Percentiles rank a stretch among this genome's conserved stretches.
These are phyloP conservation scores for Fusarium heterosporum DNA, from an alignment of 2,329 filamentous ascomycete species.

Conservation along the genomic window DNA sequence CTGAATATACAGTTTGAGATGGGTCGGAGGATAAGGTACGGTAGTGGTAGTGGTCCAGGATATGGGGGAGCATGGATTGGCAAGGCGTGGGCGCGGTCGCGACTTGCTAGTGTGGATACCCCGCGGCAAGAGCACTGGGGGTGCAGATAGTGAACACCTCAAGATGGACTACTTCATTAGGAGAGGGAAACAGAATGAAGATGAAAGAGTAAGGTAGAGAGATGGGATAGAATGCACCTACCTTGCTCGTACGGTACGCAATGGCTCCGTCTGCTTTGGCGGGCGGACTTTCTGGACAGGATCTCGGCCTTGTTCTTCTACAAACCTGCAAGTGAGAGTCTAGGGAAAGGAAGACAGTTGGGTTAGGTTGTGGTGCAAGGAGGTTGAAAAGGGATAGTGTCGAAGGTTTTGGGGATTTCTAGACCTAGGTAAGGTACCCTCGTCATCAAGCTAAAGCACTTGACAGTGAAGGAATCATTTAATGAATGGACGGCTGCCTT, in stretches of 20 bases:
- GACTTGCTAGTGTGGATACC: slow-evolving; percentile 55
- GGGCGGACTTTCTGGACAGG: neutral
- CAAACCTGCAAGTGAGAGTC: neutral
- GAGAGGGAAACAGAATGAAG: slow-evolving; percentile 2
- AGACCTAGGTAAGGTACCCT: neutral
- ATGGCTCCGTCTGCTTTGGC: neutral
- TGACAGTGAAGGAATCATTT: neutral
- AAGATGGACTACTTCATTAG: neutral
- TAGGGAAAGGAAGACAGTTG: neutral
- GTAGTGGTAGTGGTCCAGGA: slow-evolving; percentile 14
- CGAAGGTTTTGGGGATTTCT: slow-evolving; percentile 14
- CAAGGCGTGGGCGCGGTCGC: slow-evolving; percentile 43
- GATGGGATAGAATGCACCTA: neutral
- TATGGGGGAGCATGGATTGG: slow-evolving; percentile 51
- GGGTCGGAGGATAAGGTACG: slow-evolving; percentile 37
- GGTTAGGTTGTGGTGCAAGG: neutral
- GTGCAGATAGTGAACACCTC: slow-evolving; percentile 36
- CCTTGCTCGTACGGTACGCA: neutral
- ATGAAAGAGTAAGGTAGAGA: neutral
- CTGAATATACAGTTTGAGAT: slow-evolving; percentile 39
- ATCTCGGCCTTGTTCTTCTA: neutral
- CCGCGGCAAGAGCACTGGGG: slow-evolving; percentile 38
- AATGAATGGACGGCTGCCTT: slow-evolving; percentile 12
- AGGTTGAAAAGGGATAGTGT: slow-evolving; percentile 25
- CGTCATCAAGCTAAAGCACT: slow-evolving; percentile 4